Conservation (phyloP, 2,329 filamentous ascomycete species). For the Clarireedia paspali region DNA sequence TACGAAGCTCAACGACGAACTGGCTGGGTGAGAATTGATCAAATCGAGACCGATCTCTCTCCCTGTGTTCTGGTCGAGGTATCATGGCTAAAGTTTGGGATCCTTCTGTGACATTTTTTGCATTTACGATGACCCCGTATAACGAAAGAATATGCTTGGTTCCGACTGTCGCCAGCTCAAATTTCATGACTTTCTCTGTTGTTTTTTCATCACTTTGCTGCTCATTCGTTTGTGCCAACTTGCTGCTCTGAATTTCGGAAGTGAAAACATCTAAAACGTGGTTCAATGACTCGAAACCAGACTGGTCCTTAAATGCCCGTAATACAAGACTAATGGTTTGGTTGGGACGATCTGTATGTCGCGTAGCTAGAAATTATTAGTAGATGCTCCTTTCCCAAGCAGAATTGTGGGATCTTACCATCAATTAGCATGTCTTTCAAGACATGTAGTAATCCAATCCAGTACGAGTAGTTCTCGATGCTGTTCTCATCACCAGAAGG, state of each 20-base stretch:
- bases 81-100: slow-evolving; percentile 50
- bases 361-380: slow-evolving; percentile 11
- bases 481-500: slow-evolving; percentile 37
- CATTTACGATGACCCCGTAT: slow-evolving; percentile 67
- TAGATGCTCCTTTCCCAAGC: slow-evolving; percentile 1
- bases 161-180: slow-evolving; percentile 43
- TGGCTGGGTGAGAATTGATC: slow-evolving; percentile 63
- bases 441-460: slow-evolving; percentile 72
- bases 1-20: slow-evolving; percentile 78
- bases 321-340: slow-evolving; percentile 69
- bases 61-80: slow-evolving; percentile 42
- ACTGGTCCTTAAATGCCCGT: slow-evolving; percentile 75
- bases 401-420: slow-evolving; percentile 29
- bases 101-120: slow-evolving; percentile 76
- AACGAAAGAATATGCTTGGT: slow-evolving; percentile 81
- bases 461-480: slow-evolving; percentile 66
- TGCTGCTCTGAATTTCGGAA: slow-evolving; percentile 41
- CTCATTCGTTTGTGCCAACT: background rate
- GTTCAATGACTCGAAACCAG: slow-evolving; percentile 68
- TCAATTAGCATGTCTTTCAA: slow-evolving; percentile 76
- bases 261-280: slow-evolving; percentile 64
- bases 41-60: slow-evolving; percentile 45
- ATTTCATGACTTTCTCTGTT: slow-evolving; percentile 11
- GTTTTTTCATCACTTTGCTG: slow-evolving; percentile 31
- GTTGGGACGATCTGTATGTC: slow-evolving; percentile 29